phyloP scores from a whole-genome alignment of 352 stramenopile species.

The Phytophthora rubi region DNA sequence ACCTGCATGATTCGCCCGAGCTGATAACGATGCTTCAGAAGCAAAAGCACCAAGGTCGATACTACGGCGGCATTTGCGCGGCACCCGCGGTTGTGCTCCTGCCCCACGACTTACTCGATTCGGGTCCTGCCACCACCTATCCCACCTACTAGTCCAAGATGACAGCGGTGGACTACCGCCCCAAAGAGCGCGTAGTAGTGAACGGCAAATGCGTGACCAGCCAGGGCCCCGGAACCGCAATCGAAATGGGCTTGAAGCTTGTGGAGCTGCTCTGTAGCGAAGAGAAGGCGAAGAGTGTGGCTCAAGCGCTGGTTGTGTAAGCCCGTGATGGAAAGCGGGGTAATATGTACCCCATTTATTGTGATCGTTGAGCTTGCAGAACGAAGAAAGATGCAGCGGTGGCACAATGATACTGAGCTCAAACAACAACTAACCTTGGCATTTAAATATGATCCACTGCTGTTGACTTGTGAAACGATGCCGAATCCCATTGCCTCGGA shows the following conservation, averaged over 20 bases:
- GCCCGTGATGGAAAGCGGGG: neutral
- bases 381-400: neutral
- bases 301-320: constrained; percentile 47
- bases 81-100: constrained; percentile 68
- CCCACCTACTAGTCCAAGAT: constrained; percentile 67
- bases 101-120: constrained; percentile 53
- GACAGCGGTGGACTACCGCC: constrained; percentile 39
- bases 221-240: constrained; percentile 68
- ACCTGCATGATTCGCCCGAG: constrained; percentile 61
- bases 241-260: constrained; percentile 80
- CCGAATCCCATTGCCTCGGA: too few species aligned
- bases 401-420: neutral
- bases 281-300: constrained; percentile 59
- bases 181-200: constrained; percentile 60
- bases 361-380: neutral
- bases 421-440: neutral
- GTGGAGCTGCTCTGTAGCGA: constrained; percentile 66
- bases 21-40: constrained; percentile 61
- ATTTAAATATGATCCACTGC: too few species aligned
- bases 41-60: constrained; percentile 61
- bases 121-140: constrained; percentile 54
- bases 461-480: too few species aligned
- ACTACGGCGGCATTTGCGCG: constrained; percentile 76
- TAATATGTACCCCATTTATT: too few species aligned
- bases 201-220: constrained; percentile 73